Evolutionary conservation across 2,329 filamentous ascomycete species (phyloP).

Genomic region (Ascomycota sp.): DNA sequence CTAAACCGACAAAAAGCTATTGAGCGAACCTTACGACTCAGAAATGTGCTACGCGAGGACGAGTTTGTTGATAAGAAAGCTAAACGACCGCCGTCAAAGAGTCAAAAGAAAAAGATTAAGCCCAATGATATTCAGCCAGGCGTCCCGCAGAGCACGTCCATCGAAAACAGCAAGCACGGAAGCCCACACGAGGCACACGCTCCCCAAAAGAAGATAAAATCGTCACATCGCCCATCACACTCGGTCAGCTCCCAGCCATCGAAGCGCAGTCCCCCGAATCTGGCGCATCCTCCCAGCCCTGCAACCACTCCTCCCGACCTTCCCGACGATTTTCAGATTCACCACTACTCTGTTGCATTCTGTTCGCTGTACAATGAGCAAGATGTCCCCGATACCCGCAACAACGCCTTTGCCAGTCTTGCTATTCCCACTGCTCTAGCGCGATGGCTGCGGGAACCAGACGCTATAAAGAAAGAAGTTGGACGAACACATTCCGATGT

Average conservation of each 20-base stretch:
- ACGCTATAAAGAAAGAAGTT: conserved; percentile 43
- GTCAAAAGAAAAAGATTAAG: conserved; percentile 71
- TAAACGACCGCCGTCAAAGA: conserved; percentile 56
- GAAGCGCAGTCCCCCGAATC: conserved; percentile 38
- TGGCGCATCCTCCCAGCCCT: conserved; percentile 45
- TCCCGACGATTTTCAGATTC: conserved; percentile 37
- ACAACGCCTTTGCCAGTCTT: conserved; percentile 60
- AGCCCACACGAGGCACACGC: conserved; percentile 25
- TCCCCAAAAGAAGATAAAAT: conserved; percentile 58
- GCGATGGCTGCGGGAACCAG: conserved; percentile 55
- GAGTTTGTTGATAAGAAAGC: conserved; percentile 43
- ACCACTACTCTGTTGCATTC: conserved; percentile 55
- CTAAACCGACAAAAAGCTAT: conserved; percentile 55
- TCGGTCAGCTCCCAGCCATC: conserved; percentile 49
- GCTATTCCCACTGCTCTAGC: conserved; percentile 52
- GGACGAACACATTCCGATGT: conserved; percentile 44
- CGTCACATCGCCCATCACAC: conserved; percentile 54
- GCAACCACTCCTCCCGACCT: conserved; percentile 50
- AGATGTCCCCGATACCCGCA: conserved; percentile 35
- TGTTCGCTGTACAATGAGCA: conserved; percentile 47
- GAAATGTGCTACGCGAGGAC: conserved; percentile 16
- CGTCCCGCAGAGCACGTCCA: conserved; percentile 34
- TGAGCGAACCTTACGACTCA: conserved; percentile 43
- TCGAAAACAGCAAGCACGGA: conserved; percentile 26
- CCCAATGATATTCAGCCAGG: conserved; percentile 45